Conservation (phyloP, 441 rosid genomes). For the Syzygium malaccense region DNA sequence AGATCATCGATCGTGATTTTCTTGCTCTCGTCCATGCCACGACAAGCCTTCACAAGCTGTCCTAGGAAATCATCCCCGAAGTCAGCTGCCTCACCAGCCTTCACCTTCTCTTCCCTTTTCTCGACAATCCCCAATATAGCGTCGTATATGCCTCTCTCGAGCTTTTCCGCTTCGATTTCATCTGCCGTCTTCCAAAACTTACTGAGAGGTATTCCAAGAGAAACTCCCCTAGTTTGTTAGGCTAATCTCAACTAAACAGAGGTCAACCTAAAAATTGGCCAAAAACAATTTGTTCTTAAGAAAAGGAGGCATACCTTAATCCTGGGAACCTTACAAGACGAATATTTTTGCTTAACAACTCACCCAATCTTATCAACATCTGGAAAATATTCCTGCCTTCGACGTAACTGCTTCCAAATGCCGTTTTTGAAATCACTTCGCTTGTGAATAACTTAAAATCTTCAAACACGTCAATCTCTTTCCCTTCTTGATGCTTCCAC, state of each 20-base stretch:
- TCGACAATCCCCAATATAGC: neutral
- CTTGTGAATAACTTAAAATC: slow-evolving; percentile 15
- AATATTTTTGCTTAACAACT: neutral
- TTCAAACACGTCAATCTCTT: slow-evolving; percentile 22
- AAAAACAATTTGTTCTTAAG: neutral
- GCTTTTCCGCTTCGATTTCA: neutral
- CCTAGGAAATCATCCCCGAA: neutral
- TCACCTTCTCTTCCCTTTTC: neutral
- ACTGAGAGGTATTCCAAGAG: neutral
- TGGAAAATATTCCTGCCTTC: slow-evolving; percentile 17
- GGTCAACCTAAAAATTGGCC: neutral
- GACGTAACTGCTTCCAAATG: slow-evolving; percentile 5
- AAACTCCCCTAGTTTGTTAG: neutral
- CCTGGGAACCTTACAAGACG: neutral
- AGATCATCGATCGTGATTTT: neutral
- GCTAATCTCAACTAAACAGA: neutral
- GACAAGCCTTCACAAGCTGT: neutral
- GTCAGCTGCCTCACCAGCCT: neutral
- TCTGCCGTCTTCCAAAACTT: neutral
- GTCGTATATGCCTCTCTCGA: neutral
- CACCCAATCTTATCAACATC: slow-evolving; percentile 9
- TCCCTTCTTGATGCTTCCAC: neutral
- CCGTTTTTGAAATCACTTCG: neutral
- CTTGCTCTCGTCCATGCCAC: neutral
- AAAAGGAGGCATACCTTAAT: neutral